Conservation (phyloP, 768 basidiomycete species). For the Kwoniella newhampshirensis region DNA sequence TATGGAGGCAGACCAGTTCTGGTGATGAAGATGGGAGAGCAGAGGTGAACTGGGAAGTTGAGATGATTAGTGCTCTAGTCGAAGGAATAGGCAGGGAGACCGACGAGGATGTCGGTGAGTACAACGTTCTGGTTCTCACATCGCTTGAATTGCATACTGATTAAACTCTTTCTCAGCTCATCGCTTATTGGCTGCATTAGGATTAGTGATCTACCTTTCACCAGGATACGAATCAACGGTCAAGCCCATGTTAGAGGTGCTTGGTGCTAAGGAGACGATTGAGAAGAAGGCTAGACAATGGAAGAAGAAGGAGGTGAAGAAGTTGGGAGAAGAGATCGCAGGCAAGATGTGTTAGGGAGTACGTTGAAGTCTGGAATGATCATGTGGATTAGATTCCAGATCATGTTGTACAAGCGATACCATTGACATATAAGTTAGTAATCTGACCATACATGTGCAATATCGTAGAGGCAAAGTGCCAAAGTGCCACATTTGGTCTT, state of each 20-base stretch:
- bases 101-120: constrained; percentile 78
- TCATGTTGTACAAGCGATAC: background rate
- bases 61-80: constrained; percentile 76
- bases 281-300: constrained; percentile 56
- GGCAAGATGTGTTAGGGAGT: constrained; percentile 28
- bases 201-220: constrained; percentile 70
- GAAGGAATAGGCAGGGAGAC: constrained; percentile 73
- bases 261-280: constrained; percentile 64
- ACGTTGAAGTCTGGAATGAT: no score
- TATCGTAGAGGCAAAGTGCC: background rate
- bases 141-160: constrained; percentile 6
- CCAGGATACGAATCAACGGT: constrained; percentile 65
- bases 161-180: constrained; percentile 61
- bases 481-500: background rate
- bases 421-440: no score
- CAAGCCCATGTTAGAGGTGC: constrained; percentile 65
- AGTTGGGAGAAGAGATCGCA: constrained; percentile 62
- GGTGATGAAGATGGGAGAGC: constrained; percentile 56
- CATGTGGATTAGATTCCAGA: no score
- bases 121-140: no score
- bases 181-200: constrained; percentile 75
- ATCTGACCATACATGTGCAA: no score
- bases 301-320: constrained; percentile 66
- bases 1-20: constrained; percentile 60
- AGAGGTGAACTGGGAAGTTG: constrained; percentile 81